phyloP scores from a whole-genome alignment of 148 eudicot genomes.

The Chenopodium quinoa region DNA sequence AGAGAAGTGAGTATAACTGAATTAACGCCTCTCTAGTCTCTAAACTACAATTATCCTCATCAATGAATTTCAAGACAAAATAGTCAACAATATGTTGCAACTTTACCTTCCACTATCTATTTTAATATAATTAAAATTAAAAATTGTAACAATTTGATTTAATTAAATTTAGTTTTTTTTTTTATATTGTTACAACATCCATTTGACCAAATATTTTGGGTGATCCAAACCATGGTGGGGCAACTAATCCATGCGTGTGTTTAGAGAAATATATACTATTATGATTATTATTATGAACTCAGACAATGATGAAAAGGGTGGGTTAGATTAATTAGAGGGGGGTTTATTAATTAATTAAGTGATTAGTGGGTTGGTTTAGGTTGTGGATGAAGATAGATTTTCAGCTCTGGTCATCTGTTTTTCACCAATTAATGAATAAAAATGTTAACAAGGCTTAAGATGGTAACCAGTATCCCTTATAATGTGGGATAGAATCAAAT shows the following conservation, averaged over 20 bases:
- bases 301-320: background rate
- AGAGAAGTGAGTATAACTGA: conserved; percentile 27
- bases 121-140: background rate
- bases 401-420: conserved; percentile 6
- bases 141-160: background rate
- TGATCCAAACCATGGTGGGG: conserved; percentile 25
- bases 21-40: background rate
- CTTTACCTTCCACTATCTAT: background rate
- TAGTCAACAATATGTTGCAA: background rate
- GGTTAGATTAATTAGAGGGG: background rate
- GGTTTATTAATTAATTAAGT: background rate
- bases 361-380: conserved; percentile 20
- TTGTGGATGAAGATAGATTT: background rate
- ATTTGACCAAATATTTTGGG: conserved; percentile 17
- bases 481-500: background rate
- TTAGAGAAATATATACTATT: background rate
- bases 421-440: conserved; percentile 9
- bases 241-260: conserved; percentile 18
- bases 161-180: background rate
- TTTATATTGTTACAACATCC: background rate
- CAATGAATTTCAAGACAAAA: background rate
- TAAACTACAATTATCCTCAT: background rate
- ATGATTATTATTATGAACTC: background rate
- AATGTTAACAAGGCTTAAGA: conserved; percentile 7
- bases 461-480: background rate